Conservation (phyloP, 2,329 filamentous ascomycete genomes). For the Xylaria sp. region DNA sequence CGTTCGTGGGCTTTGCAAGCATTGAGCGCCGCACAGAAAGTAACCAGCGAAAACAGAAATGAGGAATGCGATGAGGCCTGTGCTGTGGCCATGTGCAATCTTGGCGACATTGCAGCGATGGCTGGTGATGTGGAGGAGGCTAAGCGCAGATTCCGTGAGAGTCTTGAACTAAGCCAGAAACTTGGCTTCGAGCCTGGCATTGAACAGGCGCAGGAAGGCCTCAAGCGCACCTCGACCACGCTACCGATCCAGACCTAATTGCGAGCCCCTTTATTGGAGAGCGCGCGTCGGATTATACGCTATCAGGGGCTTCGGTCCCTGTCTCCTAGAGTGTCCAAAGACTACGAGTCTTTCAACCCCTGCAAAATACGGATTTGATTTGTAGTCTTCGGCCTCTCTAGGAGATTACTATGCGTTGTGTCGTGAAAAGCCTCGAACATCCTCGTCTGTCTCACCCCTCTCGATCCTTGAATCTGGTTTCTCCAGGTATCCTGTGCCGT, state of each 20-base stretch:
- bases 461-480: neutral
- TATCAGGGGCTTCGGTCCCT: neutral
- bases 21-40: constrained; percentile 58
- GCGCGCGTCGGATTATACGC: neutral
- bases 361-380: too few relatives aligned
- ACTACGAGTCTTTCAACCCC: too few relatives aligned
- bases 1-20: constrained; percentile 76
- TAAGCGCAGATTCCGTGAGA: constrained; percentile 62
- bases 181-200: constrained; percentile 49
- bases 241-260: constrained; percentile 1
- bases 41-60: constrained; percentile 61
- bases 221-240: constrained; percentile 33
- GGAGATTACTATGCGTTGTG: too few relatives aligned
- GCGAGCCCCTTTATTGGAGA: neutral
- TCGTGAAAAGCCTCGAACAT: neutral
- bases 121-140: constrained; percentile 61
- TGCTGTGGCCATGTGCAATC: constrained; percentile 76
- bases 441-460: neutral
- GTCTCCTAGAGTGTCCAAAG: too few relatives aligned
- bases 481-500: neutral
- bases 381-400: too few relatives aligned
- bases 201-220: constrained; percentile 47
- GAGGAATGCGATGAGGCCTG: constrained; percentile 81
- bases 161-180: constrained; percentile 54
- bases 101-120: constrained; percentile 79